Evolutionary conservation across 2,329 filamentous ascomycete species (phyloP).

Genomic region (Elsinoe arachidis): DNA sequence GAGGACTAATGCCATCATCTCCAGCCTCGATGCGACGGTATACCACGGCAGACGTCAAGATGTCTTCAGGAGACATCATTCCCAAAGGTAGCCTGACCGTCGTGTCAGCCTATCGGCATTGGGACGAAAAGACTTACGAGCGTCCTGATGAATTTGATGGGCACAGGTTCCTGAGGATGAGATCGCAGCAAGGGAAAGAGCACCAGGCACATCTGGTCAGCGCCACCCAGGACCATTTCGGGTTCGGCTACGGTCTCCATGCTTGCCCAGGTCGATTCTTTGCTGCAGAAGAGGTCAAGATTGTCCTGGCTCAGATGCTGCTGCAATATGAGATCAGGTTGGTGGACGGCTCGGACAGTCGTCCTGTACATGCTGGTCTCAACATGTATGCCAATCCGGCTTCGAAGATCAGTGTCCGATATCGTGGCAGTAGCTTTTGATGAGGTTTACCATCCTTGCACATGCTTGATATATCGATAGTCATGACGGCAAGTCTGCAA

Average conservation of each 20-base stretch:
- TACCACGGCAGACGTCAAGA: slow-evolving; percentile 18
- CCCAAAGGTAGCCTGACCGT: slow-evolving; percentile 17
- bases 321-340: slow-evolving; percentile 28
- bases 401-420: too few species aligned
- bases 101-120: slow-evolving; percentile 12
- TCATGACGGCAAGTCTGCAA: too few species aligned
- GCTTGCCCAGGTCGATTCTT: slow-evolving; percentile 31
- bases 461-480: too few species aligned
- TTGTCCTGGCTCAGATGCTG: slow-evolving; percentile 25
- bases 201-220: slow-evolving; percentile 19
- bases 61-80: slow-evolving; percentile 24
- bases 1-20: neutral
- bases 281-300: slow-evolving; percentile 27
- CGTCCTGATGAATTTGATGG: slow-evolving; percentile 20
- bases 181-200: slow-evolving; percentile 17
- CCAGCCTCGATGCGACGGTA: slow-evolving; percentile 22
- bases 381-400: too few species aligned
- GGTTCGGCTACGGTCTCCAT: slow-evolving; percentile 27
- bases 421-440: too few species aligned
- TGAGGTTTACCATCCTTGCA: too few species aligned
- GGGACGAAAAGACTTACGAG: slow-evolving; percentile 14
- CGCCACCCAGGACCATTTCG: slow-evolving; percentile 18
- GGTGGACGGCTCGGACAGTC: slow-evolving; percentile 12
- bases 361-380: neutral
- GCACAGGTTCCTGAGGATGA: slow-evolving; percentile 19